Conservation (phyloP, 495 filamentous ascomycete species). For the Cudoniella acicularis region DNA sequence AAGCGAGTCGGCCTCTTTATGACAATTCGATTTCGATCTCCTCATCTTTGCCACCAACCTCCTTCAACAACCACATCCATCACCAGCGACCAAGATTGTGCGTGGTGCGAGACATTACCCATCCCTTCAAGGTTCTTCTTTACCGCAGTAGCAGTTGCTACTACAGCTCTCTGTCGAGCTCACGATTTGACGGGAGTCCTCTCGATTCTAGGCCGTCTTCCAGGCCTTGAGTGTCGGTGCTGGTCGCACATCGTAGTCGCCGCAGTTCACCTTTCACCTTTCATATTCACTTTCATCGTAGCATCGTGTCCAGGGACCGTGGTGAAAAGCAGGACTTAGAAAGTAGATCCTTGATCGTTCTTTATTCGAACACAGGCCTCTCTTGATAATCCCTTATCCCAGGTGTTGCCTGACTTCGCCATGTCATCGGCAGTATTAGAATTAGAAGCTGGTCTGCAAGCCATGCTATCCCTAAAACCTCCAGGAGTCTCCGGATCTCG, state of each 20-base stretch:
- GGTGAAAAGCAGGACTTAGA: conserved; percentile 15
- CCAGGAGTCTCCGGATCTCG: conserved; percentile 91
- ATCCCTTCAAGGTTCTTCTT: background rate
- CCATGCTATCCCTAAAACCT: conserved; percentile 84
- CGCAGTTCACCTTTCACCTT: conserved; percentile 12
- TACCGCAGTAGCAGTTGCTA: background rate
- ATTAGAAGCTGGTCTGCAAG: conserved; percentile 83
- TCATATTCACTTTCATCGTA: conserved; percentile 17
- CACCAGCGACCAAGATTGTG: background rate
- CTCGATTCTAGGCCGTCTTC: background rate
- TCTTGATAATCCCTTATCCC: conserved; percentile 8
- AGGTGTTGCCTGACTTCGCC: conserved; percentile 23
- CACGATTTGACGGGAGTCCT: background rate
- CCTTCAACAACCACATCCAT: background rate
- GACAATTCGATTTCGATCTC: too few relatives aligned
- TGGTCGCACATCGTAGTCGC: conserved; percentile 21
- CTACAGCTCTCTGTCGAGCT: background rate
- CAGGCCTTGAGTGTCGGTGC: too few relatives aligned
- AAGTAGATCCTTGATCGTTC: conserved; percentile 7
- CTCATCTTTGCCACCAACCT: background rate
- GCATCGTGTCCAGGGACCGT: conserved; percentile 14
- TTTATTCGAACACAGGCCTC: too few relatives aligned
- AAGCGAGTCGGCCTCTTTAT: background rate
- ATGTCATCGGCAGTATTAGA: conserved; percentile 84
- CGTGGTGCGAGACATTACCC: background rate